These are phyloP conservation scores for Starmerella bombi DNA, from an alignment of 805 yeast species.

Conservation along the genomic window DNA sequence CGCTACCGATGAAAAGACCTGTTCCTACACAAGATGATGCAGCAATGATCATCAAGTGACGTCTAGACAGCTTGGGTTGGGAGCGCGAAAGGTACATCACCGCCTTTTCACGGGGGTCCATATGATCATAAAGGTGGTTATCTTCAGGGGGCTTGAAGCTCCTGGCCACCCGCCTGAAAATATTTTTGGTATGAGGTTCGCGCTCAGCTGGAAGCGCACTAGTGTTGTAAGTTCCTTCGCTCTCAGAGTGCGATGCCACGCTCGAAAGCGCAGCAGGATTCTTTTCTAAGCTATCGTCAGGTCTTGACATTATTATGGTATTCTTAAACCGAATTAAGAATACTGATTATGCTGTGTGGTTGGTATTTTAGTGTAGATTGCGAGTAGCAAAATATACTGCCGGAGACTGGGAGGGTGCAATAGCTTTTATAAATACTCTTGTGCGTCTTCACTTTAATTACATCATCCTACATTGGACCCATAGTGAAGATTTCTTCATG, in stretches of 20 bases:
- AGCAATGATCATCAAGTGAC: conserved; percentile 62
- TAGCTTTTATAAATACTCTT: not conserved
- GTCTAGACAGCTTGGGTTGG: conserved; percentile 29
- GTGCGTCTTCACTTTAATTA: not conserved
- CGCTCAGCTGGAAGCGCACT: not conserved
- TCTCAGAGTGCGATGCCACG: conserved; percentile 1
- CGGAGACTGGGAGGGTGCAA: not conserved
- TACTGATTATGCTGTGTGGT: not conserved
- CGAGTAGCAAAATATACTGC: not conserved
- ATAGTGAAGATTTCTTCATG: no score
- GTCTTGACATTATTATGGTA: not conserved
- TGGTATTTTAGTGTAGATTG: not conserved
- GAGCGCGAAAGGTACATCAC: conserved; percentile 26
- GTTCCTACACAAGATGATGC: conserved; percentile 76
- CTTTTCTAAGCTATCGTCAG: conserved; percentile 1
- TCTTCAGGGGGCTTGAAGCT: conserved; percentile 27
- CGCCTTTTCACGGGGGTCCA: conserved; percentile 20
- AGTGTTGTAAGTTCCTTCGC: not conserved
- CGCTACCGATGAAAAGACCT: conserved; percentile 57
- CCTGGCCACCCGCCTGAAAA: conserved; percentile 9
- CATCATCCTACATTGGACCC: not conserved
- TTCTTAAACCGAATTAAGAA: not conserved
- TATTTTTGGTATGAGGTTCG: conserved; percentile 1
- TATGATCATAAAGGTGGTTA: conserved; percentile 9
- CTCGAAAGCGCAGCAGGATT: conserved; percentile 4